Evolutionary conservation across 2,329 filamentous ascomycete species (phyloP), one percentile per base, ranked within the genome.

Genomic region (Pseudocercospora fuligena): DNA sequence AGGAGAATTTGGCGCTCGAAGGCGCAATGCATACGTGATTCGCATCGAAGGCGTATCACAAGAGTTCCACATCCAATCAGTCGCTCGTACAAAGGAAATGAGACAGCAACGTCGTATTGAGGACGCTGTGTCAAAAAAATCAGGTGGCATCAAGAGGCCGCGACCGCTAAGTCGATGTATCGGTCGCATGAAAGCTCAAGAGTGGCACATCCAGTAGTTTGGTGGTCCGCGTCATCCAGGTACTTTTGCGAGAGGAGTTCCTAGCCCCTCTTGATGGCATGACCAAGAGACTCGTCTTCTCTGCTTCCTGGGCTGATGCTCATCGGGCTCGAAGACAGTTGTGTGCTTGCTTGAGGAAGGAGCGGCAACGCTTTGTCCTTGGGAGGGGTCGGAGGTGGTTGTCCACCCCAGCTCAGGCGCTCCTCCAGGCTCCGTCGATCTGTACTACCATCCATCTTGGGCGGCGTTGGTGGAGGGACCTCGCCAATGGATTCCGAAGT

Each of bases 361-460:
- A 73, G 47, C 19, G 73, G 74, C 40, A 78, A 66, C 5, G 69
- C 69, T 61, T 77, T 76, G 31, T 75, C 76, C 61, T 78, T 83
- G 0, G 81, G 81, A 12, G 81, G 81, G n/a, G 81, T 83, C 2
- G 80, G 80, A 29, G 82, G 82, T 33, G 80, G 80, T n/a, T 62
- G 67, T 12, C 73, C 72, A 19, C 73, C 73, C 68, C 72, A 73
- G 64, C 69, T 71, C 40, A 65, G 63, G 21, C 73, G 67, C 19
- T 71, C 72, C 56, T 71, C 66, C 46, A 64, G 60, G 58, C 65
- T 66, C 4, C 66, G 61, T 40, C 65, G 61, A 33, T 70, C 67
- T 36, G 70, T 65, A 9, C 66, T 63, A 27, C 70, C 71, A 53
- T 76, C 75, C 8, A 70, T 67, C 31, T 77, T 77, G 5, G 75